Percentiles rank a stretch among this genome's conserved stretches.
Evolutionary conservation across 73 alveolate genomes (phyloP).

Genomic region (Stentor coeruleus): DNA sequence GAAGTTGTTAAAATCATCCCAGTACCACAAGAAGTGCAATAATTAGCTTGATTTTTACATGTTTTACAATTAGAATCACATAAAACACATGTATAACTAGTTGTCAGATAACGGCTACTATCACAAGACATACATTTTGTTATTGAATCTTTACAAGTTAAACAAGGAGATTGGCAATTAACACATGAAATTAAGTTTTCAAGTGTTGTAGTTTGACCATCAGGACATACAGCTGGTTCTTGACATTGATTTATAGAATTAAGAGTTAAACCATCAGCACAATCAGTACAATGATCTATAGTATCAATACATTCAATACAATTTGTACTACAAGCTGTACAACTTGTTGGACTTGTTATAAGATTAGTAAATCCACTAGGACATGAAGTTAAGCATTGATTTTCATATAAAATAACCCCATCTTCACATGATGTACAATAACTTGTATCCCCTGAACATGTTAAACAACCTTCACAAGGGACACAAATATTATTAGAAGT

Average conservation of each 20-base stretch:
- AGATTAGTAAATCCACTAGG: not conserved
- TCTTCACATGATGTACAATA: constrained; percentile 22
- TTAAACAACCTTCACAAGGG: not conserved
- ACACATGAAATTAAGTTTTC: not conserved
- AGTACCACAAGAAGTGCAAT: constrained; percentile 15
- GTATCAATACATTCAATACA: constrained; percentile 26
- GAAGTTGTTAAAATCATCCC: constrained; percentile 7
- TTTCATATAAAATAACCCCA: constrained; percentile 24
- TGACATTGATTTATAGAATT: not conserved
- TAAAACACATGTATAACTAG: not conserved
- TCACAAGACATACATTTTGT: constrained; percentile 20
- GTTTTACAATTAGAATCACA: constrained; percentile 25
- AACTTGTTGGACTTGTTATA: constrained; percentile 1
- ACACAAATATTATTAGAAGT: not conserved
- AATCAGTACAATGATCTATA: constrained; percentile 24
- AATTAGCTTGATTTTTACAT: constrained; percentile 19
- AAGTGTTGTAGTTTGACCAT: not conserved
- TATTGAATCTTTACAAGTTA: not conserved
- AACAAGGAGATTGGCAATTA: not conserved
- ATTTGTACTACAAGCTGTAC: constrained; percentile 30
- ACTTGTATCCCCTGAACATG: not conserved
- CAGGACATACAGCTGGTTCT: not conserved
- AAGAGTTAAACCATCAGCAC: constrained; percentile 17
- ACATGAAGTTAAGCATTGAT: not conserved
- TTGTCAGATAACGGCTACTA: not conserved